phyloP scores from a whole-genome alignment of 1,139 yeast species.

The Protomyces macrosporus region DNA sequence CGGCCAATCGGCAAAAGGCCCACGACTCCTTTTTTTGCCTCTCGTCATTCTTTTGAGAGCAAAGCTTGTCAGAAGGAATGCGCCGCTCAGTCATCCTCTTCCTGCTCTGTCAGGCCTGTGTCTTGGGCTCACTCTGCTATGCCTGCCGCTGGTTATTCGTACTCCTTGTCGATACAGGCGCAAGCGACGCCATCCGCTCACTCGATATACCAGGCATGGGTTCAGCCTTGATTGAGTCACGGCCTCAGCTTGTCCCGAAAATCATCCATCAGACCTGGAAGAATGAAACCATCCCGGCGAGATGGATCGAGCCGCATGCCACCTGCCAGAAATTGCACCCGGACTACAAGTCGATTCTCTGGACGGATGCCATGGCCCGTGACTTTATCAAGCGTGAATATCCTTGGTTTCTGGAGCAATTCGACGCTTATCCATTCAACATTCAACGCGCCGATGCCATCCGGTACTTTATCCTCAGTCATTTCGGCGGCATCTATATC shows the following conservation, averaged over 20 bases:
- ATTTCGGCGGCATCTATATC: slow-evolving; percentile 84
- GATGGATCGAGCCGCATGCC: slow-evolving; percentile 74
- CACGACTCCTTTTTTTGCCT: neutral
- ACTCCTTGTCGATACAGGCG: slow-evolving; percentile 59
- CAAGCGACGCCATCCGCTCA: slow-evolving; percentile 31
- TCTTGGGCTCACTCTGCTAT: slow-evolving; percentile 30
- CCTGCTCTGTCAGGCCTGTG: slow-evolving; percentile 25
- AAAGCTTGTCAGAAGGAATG: neutral
- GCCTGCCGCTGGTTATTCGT: slow-evolving; percentile 51
- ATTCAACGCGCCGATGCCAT: slow-evolving; percentile 92
- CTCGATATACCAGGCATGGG: slow-evolving; percentile 43
- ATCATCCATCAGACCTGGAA: slow-evolving; percentile 92
- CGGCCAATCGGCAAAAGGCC: neutral
- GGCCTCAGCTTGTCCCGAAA: slow-evolving; percentile 59
- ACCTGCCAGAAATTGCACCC: slow-evolving; percentile 74
- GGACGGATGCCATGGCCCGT: slow-evolving; percentile 85
- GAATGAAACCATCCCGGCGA: slow-evolving; percentile 66
- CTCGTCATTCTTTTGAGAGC: neutral
- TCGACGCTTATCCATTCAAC: slow-evolving; percentile 71
- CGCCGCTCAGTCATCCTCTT: slow-evolving; percentile 24
- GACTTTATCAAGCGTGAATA: slow-evolving; percentile 71
- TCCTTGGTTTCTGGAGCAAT: slow-evolving; percentile 79
- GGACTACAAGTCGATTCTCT: slow-evolving; percentile 75
- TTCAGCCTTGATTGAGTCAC: slow-evolving; percentile 40
- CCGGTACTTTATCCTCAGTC: slow-evolving; percentile 73